A percentile compares a stretch with the other conserved stretches of the same genome.
phyloP scores from a whole-genome alignment of 352 stramenopile genomes.

The Saprolegnia diclina region DNA sequence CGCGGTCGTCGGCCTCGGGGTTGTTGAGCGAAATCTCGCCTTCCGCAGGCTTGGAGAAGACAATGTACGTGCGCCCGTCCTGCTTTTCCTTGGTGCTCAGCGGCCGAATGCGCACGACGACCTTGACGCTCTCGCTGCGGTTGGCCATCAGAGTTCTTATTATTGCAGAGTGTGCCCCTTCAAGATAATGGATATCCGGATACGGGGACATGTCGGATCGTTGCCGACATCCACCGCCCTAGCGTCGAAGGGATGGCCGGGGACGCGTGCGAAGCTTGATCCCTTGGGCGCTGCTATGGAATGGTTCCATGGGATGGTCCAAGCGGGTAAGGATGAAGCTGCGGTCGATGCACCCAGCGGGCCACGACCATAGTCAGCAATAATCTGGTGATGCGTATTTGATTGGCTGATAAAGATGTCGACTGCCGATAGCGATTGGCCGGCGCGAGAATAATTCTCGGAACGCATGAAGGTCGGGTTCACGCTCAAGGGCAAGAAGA shows the following conservation, averaged over 20 bases:
- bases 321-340: no score
- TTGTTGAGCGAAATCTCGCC: conserved; percentile 85
- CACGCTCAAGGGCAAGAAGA: conserved; percentile 68
- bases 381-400: not conserved
- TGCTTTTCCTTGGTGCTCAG: conserved; percentile 91
- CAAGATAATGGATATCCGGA: not conserved
- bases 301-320: no score
- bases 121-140: conserved; percentile 83
- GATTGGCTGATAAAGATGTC: not conserved
- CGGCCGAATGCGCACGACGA: conserved; percentile 90
- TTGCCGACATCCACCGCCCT: no score
- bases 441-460: no score
- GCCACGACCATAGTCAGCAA: not conserved
- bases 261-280: no score
- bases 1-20: conserved; percentile 59
- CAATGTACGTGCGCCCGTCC: conserved; percentile 75
- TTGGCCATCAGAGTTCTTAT: conserved; percentile 29
- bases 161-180: not conserved
- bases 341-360: no score
- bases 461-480: conserved; percentile 32
- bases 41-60: conserved; percentile 66
- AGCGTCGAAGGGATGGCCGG: no score
- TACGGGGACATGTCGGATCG: no score
- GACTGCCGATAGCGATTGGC: not conserved
- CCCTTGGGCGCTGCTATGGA: no score